Base-by-base conservation (phyloP, 1,284 basidiomycete genomes). In the Leccinum proliferum region DNA sequence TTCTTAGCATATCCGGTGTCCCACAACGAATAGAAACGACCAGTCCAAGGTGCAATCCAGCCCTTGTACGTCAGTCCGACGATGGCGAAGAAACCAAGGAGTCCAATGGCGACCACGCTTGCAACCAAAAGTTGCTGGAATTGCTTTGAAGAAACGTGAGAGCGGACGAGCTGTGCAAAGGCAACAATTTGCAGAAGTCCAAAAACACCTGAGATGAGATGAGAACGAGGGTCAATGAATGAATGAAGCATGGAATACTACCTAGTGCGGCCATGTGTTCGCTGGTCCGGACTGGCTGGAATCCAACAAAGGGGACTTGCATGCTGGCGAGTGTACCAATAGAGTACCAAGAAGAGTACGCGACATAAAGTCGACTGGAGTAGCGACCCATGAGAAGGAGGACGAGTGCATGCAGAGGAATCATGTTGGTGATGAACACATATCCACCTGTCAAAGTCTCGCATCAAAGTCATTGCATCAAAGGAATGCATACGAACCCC, bases 351-450 rank as follows among this genome's bases (percentile, higher is more conserved):
- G 93, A 90, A 41, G 93, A 97, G 78, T 98, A 99, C 5, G 92
- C 92, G 15, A 96, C 90, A 75, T 99, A 99, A 60, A 99, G 85
- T 21, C 94, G 87, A 72, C 85, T 89, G 69, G 89, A 94, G 81
- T 89, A 99, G 57, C 97, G 86, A n/a, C 96, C 96, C 97, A 99
- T 99, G 55, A 98, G 81, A 64, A 98, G 85, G 63, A 99, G 87
- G 50, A 93, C 90, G 32, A 99, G 85, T 0, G 91, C 93, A 71
- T 99, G 97, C 2, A 99, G 80, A 39, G 97, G 97, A 64, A 99
- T 94, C 95, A 99, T 98, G 83, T 99, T 99, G 63, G 97, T 99
- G 77, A 99, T 99, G 83, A 99, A 99, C 1, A 94, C 97, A 77
- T 99, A 99, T 67, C 97, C 97, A 81, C 89, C 89, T 92, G 53